Conservation (phyloP, 78 protist genomes). For the Corallochytrium limacisporum region DNA sequence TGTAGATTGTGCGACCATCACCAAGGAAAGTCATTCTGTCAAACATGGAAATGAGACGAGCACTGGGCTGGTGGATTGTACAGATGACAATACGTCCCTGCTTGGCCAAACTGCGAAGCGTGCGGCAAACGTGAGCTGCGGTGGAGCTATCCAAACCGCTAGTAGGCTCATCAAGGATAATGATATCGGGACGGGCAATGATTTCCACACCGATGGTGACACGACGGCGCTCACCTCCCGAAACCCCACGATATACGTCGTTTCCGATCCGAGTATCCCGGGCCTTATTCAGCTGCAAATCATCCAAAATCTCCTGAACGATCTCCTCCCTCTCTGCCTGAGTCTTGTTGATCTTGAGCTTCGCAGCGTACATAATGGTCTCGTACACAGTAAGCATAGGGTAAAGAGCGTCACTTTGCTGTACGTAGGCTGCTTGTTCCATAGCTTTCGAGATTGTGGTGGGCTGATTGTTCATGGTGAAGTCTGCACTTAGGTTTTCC, state of each 20-base stretch:
- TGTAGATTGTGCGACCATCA: no score
- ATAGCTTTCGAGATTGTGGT: neutral
- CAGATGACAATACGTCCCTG: constrained; percentile 20
- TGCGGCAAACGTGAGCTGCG: no score
- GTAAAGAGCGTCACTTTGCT: constrained; percentile 34
- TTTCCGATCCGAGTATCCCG: no score
- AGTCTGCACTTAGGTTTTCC: no score
- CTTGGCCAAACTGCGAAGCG: no score
- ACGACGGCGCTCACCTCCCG: constrained; percentile 57
- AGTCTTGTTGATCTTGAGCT: constrained; percentile 9
- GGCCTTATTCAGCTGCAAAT: no score
- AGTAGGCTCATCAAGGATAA: constrained; percentile 53
- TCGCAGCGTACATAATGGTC: constrained; percentile 26
- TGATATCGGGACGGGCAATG: neutral
- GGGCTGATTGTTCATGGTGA: neutral
- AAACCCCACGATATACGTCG: no score
- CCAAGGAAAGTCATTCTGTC: no score
- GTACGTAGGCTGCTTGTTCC: constrained; percentile 14
- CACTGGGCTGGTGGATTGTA: constrained; percentile 62
- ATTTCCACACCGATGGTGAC: constrained; percentile 47
- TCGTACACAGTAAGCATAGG: constrained; percentile 41
- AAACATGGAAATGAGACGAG: no score
- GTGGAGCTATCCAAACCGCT: no score
- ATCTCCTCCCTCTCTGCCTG: neutral
- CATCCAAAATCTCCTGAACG: no score